Evolutionary conservation across 2,329 filamentous ascomycete genomes (phyloP).

Genomic region (Fusarium nygamai): DNA sequence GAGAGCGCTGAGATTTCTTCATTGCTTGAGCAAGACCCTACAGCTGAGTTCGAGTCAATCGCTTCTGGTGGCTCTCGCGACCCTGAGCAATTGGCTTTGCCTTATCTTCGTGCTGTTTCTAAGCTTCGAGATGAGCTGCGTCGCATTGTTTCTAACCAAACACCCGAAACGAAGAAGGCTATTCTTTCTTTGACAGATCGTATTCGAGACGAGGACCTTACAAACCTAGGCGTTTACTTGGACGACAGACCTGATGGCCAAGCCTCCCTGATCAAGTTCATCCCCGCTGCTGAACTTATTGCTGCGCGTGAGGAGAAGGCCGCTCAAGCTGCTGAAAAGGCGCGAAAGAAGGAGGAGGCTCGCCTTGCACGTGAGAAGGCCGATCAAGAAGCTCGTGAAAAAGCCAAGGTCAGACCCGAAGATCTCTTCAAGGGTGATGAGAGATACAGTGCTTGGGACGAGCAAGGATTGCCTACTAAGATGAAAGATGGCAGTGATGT

Average conservation of each 20-base stretch:
- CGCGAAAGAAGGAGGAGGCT: constrained; percentile 64
- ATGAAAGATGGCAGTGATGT: constrained; percentile 82
- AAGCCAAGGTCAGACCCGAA: constrained; percentile 64
- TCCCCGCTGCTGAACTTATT: constrained; percentile 66
- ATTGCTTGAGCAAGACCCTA: constrained; percentile 57
- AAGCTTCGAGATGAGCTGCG: constrained; percentile 71
- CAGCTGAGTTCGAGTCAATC: constrained; percentile 58
- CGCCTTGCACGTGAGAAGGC: constrained; percentile 60
- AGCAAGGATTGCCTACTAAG: constrained; percentile 80
- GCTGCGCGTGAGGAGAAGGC: constrained; percentile 68
- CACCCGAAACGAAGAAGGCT: constrained; percentile 69
- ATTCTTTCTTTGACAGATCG: constrained; percentile 81
- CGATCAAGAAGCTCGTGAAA: constrained; percentile 65
- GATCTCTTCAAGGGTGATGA: constrained; percentile 68
- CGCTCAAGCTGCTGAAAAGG: constrained; percentile 69
- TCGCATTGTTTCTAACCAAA: constrained; percentile 58
- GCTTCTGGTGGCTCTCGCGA: constrained; percentile 59
- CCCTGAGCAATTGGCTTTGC: constrained; percentile 62
- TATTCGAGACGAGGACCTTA: constrained; percentile 83
- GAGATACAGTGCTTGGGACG: constrained; percentile 81
- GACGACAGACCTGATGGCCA: constrained; percentile 78
- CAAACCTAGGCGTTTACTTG: constrained; percentile 85
- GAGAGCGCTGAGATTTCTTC: constrained; percentile 55
- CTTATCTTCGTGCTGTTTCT: constrained; percentile 65
- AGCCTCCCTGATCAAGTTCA: constrained; percentile 78